These are phyloP conservation scores for Penicillium canariense DNA, from an alignment of 495 filamentous ascomycete genomes.

Conservation along the genomic window DNA sequence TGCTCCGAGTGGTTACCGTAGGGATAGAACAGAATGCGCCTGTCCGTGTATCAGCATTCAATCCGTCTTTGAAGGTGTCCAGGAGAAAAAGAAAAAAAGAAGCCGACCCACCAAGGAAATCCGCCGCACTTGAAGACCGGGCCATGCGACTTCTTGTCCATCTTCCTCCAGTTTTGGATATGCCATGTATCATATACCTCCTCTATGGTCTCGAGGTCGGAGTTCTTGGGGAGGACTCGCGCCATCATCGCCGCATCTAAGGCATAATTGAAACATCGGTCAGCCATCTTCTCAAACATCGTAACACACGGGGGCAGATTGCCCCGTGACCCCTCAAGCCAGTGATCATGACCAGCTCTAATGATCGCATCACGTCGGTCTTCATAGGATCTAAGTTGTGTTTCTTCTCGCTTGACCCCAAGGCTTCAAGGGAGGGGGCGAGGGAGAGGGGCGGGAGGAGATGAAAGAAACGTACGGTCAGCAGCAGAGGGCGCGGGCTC, in stretches of 20 bases:
- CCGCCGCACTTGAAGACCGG: slow-evolving; percentile 84
- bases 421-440: background rate
- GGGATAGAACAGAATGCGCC: slow-evolving; percentile 93
- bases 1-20: slow-evolving; percentile 90
- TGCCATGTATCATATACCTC: slow-evolving; percentile 80
- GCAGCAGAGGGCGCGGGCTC: slow-evolving; percentile 58
- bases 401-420: background rate
- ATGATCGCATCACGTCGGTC: background rate
- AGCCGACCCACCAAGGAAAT: slow-evolving; percentile 71
- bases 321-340: background rate
- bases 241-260: slow-evolving; percentile 83
- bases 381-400: background rate
- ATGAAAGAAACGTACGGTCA: slow-evolving; percentile 59
- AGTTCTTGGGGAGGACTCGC: slow-evolving; percentile 66
- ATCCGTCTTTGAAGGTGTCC: background rate
- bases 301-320: background rate
- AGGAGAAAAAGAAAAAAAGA: background rate
- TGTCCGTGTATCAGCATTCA: slow-evolving; percentile 31
- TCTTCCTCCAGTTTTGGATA: slow-evolving; percentile 73
- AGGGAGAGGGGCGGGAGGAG: background rate
- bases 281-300: slow-evolving; percentile 11
- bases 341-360: background rate
- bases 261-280: slow-evolving; percentile 16
- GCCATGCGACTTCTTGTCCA: slow-evolving; percentile 77
- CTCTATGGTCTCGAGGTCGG: slow-evolving; percentile 67